phyloP scores from a whole-genome alignment of 2,329 filamentous ascomycete genomes.

The Geosmithia morbida region DNA sequence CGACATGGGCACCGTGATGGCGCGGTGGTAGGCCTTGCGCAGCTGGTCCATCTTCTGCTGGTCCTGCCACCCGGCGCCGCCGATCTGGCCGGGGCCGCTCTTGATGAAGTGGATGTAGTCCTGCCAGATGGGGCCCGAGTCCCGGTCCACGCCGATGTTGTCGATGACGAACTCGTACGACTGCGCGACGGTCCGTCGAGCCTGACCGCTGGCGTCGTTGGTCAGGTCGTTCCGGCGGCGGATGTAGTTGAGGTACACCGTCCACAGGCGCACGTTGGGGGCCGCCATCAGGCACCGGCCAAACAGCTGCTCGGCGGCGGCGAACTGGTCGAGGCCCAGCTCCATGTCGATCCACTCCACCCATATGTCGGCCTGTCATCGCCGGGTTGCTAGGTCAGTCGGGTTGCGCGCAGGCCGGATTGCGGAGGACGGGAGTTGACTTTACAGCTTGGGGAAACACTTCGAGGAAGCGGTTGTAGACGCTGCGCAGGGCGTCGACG shows the following conservation, averaged over 20 bases:
- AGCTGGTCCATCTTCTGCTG: slow-evolving; percentile 95
- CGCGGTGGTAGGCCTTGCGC: slow-evolving; percentile 83
- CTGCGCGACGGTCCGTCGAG: slow-evolving; percentile 65
- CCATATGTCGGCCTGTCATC: slow-evolving; percentile 75
- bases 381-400: slow-evolving; percentile 9
- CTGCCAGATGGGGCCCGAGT: slow-evolving; percentile 79
- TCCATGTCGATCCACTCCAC: slow-evolving; percentile 82
- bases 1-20: slow-evolving; percentile 73
- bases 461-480: slow-evolving; percentile 76
- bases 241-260: slow-evolving; percentile 87
- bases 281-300: slow-evolving; percentile 63
- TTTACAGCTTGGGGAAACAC: slow-evolving; percentile 80
- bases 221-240: slow-evolving; percentile 74
- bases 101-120: slow-evolving; percentile 94
- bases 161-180: slow-evolving; percentile 89
- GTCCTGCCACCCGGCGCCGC: slow-evolving; percentile 85
- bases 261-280: slow-evolving; percentile 79
- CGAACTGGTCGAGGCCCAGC: slow-evolving; percentile 70
- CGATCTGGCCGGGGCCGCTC: slow-evolving; percentile 70
- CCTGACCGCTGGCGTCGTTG: slow-evolving; percentile 62
- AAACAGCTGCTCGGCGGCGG: slow-evolving; percentile 71
- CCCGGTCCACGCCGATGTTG: slow-evolving; percentile 81
- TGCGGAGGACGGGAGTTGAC: slow-evolving; percentile 20
- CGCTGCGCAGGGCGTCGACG: slow-evolving; percentile 62
- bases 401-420: neutral